Evolutionary conservation across 768 basidiomycete genomes (phyloP).

Genomic region (Lyophyllum atratum): DNA sequence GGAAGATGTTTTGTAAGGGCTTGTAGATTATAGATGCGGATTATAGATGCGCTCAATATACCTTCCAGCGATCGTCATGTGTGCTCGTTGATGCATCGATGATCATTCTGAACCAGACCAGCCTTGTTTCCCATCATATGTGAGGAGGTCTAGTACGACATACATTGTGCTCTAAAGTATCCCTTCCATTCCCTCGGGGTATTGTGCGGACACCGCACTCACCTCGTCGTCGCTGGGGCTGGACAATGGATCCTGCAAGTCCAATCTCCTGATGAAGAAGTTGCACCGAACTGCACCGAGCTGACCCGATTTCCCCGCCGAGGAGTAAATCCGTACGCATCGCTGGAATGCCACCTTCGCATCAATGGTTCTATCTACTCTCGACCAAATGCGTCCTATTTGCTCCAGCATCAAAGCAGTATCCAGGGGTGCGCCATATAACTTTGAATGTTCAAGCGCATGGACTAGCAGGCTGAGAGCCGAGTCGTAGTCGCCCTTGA

Average conservation of each 20-base stretch:
- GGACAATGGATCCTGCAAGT: background rate
- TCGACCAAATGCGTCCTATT: background rate
- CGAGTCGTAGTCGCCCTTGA: background rate
- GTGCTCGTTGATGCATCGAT: too few species aligned
- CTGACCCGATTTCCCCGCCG: background rate
- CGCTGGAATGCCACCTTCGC: background rate
- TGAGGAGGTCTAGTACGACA: too few species aligned
- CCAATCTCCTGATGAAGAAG: background rate
- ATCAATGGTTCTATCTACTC: background rate
- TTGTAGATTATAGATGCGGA: background rate
- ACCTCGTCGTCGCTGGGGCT: background rate
- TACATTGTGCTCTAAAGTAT: too few species aligned
- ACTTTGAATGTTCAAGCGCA: background rate
- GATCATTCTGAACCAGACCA: too few species aligned
- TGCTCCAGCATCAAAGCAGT: background rate
- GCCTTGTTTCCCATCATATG: too few species aligned
- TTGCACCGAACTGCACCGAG: background rate
- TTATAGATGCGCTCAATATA: too few species aligned
- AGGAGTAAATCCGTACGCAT: background rate
- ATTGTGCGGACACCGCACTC: too few species aligned
- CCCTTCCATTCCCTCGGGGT: too few species aligned
- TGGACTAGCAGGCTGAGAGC: background rate
- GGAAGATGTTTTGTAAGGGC: constrained; percentile 66
- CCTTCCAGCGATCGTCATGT: too few species aligned
- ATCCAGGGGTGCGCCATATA: background rate